Evolutionary conservation across 768 basidiomycete genomes (phyloP).

Genomic region (Wakefieldia striispora): DNA sequence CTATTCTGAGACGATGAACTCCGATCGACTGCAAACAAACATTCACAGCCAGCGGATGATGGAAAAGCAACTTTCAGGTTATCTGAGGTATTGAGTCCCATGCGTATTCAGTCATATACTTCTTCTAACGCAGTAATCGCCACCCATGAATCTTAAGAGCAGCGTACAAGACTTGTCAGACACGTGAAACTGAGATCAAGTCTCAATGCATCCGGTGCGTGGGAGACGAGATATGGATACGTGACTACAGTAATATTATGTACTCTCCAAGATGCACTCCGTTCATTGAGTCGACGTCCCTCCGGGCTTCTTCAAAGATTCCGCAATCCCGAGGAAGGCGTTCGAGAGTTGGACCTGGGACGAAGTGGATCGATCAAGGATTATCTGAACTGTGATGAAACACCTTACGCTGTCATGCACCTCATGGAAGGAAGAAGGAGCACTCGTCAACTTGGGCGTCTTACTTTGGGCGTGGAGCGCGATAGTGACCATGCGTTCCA

Average conservation of each 20-base stretch:
- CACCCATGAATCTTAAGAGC: no score
- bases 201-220: no score
- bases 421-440: constrained; percentile 45
- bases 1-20: constrained; percentile 76
- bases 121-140: no score
- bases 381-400: neutral
- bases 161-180: no score
- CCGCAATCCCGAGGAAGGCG: constrained; percentile 55
- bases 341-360: constrained; percentile 49
- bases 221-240: no score
- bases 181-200: no score
- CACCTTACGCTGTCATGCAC: constrained; percentile 48
- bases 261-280: no score
- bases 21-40: constrained; percentile 68
- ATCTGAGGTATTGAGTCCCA: constrained; percentile 70
- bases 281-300: constrained; percentile 42
- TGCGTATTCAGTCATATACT: constrained; percentile 34
- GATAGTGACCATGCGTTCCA: constrained; percentile 47
- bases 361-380: neutral
- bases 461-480: constrained; percentile 45
- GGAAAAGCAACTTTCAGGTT: constrained; percentile 65
- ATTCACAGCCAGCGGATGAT: constrained; percentile 59
- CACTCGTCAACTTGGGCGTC: constrained; percentile 23
- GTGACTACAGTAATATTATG: neutral
- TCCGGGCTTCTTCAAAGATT: constrained; percentile 51